Conservation (phyloP, 257 asterid species). For the Prunella vulgaris region DNA sequence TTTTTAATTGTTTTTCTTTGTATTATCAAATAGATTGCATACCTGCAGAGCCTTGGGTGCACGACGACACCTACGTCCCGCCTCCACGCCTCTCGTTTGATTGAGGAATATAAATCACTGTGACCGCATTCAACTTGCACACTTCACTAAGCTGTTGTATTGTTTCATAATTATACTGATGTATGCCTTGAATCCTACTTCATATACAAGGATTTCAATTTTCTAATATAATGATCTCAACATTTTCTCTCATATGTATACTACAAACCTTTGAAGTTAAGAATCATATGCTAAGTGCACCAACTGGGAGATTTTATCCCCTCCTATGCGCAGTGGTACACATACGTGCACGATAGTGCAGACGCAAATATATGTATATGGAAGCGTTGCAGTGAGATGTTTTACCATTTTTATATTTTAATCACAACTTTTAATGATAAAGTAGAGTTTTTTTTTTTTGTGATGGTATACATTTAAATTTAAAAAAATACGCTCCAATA, state of each 20-base stretch:
- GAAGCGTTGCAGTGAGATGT: too few relatives aligned
- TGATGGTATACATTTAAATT: too few relatives aligned
- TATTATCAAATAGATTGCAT: conserved; percentile 48
- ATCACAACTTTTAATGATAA: too few relatives aligned
- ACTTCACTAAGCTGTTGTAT: not conserved
- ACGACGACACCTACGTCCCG: conserved; percentile 76
- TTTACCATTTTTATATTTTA: too few relatives aligned
- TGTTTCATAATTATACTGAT: not conserved
- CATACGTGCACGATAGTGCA: too few relatives aligned
- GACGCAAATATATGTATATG: too few relatives aligned
- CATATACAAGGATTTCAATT: not conserved
- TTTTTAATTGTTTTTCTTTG: not conserved
- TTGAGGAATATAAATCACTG: conserved; percentile 82
- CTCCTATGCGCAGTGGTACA: too few relatives aligned
- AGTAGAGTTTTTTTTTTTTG: too few relatives aligned
- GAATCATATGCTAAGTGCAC: too few relatives aligned
- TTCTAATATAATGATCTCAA: not conserved
- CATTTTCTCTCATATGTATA: not conserved
- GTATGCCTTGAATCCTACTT: not conserved
- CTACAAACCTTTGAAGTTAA: too few relatives aligned
- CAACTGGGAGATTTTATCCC: too few relatives aligned
- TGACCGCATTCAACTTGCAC: conserved; percentile 16
- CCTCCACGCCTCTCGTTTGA: conserved; percentile 88
- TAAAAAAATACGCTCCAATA: too few relatives aligned
- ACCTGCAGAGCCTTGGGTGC: conserved; percentile 87